phyloP scores from a whole-genome alignment of 148 eudicot genomes.

The Limonium bicolor region DNA sequence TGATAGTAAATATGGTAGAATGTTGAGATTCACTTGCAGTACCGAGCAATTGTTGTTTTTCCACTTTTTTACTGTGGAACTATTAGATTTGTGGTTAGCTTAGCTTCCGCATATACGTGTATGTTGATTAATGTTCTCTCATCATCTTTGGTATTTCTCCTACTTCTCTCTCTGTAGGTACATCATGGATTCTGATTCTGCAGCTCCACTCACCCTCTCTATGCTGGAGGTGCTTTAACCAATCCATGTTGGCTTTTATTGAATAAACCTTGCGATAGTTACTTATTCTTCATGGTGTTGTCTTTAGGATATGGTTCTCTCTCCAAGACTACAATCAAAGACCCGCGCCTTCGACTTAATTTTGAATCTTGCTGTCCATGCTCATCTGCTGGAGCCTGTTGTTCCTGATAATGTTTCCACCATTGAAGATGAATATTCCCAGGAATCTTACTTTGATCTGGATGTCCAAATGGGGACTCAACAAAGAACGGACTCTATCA shows the following conservation, averaged over 20 bases:
- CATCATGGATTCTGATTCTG: conserved; percentile 68
- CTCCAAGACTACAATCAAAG: conserved; percentile 57
- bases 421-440: conserved; percentile 64
- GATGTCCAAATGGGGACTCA: conserved; percentile 33
- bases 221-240: conserved; percentile 71
- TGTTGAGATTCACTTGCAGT: too few species aligned
- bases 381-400: conserved; percentile 87
- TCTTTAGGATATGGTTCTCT: conserved; percentile 25
- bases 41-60: not conserved
- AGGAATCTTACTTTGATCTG: conserved; percentile 37
- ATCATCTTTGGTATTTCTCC: not conserved
- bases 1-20: too few species aligned
- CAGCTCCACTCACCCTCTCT: conserved; percentile 80
- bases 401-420: conserved; percentile 50
- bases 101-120: not conserved
- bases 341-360: conserved; percentile 88
- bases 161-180: conserved; percentile 44
- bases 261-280: not conserved
- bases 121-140: not conserved
- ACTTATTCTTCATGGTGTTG: conserved; percentile 6
- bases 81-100: not conserved
- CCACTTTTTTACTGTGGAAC: not conserved
- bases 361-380: conserved; percentile 95
- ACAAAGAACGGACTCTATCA: conserved; percentile 31
- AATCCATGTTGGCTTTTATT: not conserved